Conservation (phyloP, 2,329 filamentous ascomycete genomes). For the Calonectria naviculata region DNA sequence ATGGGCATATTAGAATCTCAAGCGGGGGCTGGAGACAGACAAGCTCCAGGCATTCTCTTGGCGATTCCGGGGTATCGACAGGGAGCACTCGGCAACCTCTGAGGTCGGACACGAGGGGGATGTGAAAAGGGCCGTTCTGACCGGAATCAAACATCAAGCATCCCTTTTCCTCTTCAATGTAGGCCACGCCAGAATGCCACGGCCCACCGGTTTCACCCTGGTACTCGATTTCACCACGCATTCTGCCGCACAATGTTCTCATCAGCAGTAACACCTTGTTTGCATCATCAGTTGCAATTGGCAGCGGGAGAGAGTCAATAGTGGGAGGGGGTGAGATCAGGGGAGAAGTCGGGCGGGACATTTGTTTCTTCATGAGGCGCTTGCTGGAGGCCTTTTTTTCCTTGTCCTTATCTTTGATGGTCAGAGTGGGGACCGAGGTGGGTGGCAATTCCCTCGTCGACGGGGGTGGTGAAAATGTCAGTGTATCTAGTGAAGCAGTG, state of each 20-base stretch:
- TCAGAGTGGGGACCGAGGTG: constrained; percentile 22
- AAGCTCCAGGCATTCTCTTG: constrained; percentile 64
- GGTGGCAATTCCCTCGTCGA: constrained; percentile 47
- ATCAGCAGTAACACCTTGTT: constrained; percentile 80
- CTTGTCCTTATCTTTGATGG: constrained; percentile 31
- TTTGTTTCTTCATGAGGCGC: constrained; percentile 66
- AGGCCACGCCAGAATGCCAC: constrained; percentile 80
- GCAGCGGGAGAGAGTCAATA: constrained; percentile 69
- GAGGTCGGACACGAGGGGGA: constrained; percentile 77
- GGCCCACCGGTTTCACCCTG: constrained; percentile 68
- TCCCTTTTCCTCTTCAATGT: constrained; percentile 81
- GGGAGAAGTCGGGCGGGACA: constrained; percentile 69
- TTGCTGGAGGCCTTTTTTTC: constrained; percentile 60
- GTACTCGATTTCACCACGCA: constrained; percentile 83
- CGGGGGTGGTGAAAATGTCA: constrained; percentile 55
- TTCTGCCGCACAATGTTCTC: constrained; percentile 81
- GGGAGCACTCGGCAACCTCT: constrained; percentile 77
- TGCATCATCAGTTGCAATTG: constrained; percentile 73
- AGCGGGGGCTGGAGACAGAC: constrained; percentile 63
- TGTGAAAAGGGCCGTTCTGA: constrained; percentile 72
- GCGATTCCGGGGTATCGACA: constrained; percentile 58
- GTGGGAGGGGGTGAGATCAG: constrained; percentile 64
- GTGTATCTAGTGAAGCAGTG: constrained; percentile 53
- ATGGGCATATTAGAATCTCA: constrained; percentile 74
- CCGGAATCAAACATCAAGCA: constrained; percentile 80